Evolutionary conservation across 768 basidiomycete genomes (phyloP), one percentile per base, ranked within the genome.

Genomic region (Termitomyces titanicus): DNA sequence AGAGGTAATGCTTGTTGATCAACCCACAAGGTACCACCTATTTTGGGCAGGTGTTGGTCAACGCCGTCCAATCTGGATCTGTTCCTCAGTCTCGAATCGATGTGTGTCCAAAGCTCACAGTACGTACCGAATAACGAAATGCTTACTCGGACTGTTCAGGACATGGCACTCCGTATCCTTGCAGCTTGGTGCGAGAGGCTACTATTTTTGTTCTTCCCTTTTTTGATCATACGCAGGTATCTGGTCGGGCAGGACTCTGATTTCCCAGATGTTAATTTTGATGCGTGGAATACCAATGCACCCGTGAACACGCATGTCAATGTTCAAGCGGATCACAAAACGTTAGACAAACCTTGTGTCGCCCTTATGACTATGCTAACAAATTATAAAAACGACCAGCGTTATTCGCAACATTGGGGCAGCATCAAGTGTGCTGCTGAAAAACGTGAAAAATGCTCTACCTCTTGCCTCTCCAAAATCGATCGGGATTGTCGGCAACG

Each of bases 391-490:
- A 9, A 35, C 10, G 47, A 54, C 33, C 55, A 87, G 70, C 69
- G 56, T 86, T 27, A 82, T 88, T 40, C 77, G 82, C 6, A 66
- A 75, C 37, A 82, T 88, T 40, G 86, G 80, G 37, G 81, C 80
- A 3, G 81, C 85, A 0, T 82, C 82, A 8, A 83, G 81, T 0
- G 80, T 87, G 15, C 71, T 88, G 34, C 70, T 89, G 42, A 89
- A 87, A 68, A 88, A 88, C 62, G 65, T 60, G 5, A 71, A 74
- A 38, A 67, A 68, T 45, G 68, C 70, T 17, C 65, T 84, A 47
- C 75, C 86, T 55, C 59, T 84, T 53, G 69, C 75, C 49, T 65
- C 72, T 40, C 75, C 79, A 2, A 72, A 71, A 62, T 69, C 74
- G 5, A 78, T 88, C 37, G 82, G 72, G 0, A 68, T 88, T 18